Evolutionary conservation across 2,329 filamentous ascomycete genomes (phyloP).

Genomic region (Colletotrichum zoysiae): DNA sequence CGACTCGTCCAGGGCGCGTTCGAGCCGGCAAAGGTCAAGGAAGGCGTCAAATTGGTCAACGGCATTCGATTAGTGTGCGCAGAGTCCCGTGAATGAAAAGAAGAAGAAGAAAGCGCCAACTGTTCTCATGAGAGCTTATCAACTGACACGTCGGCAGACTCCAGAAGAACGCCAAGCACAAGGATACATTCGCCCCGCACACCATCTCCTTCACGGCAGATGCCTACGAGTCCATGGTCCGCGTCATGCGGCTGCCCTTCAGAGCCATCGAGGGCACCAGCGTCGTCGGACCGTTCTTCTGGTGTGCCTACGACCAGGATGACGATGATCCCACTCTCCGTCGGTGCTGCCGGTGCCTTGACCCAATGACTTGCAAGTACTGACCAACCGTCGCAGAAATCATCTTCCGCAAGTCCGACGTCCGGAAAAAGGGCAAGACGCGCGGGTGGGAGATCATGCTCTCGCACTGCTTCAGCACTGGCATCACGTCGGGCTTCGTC

Average conservation of each 20-base stretch:
- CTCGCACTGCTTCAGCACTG: slow-evolving; percentile 66
- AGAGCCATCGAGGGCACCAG: slow-evolving; percentile 70
- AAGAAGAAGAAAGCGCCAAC: not conserved
- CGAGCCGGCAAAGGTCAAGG: slow-evolving; percentile 57
- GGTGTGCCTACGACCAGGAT: slow-evolving; percentile 68
- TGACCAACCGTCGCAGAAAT: slow-evolving; percentile 59
- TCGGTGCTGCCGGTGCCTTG: slow-evolving; percentile 50
- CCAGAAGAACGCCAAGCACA: slow-evolving; percentile 67
- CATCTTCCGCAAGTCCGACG: slow-evolving; percentile 75
- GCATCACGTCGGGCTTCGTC: slow-evolving; percentile 70
- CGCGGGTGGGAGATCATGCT: slow-evolving; percentile 75
- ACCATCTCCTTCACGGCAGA: slow-evolving; percentile 65
- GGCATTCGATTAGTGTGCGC: slow-evolving; percentile 69
- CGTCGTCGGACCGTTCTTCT: slow-evolving; percentile 74
- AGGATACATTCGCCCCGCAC: slow-evolving; percentile 69
- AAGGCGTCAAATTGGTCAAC: slow-evolving; percentile 60
- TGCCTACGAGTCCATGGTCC: slow-evolving; percentile 68
- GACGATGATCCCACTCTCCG: slow-evolving; percentile 69
- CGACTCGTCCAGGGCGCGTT: slow-evolving; percentile 64
- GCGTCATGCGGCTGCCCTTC: slow-evolving; percentile 65
- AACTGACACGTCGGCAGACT: slow-evolving; percentile 56
- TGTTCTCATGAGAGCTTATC: slow-evolving; percentile 17
- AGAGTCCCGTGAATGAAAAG: not conserved
- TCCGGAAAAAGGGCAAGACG: slow-evolving; percentile 73
- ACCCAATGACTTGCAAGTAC: not conserved